phyloP scores from a whole-genome alignment of 2,329 filamentous ascomycete species.

The Calonectria multiphialidica region DNA sequence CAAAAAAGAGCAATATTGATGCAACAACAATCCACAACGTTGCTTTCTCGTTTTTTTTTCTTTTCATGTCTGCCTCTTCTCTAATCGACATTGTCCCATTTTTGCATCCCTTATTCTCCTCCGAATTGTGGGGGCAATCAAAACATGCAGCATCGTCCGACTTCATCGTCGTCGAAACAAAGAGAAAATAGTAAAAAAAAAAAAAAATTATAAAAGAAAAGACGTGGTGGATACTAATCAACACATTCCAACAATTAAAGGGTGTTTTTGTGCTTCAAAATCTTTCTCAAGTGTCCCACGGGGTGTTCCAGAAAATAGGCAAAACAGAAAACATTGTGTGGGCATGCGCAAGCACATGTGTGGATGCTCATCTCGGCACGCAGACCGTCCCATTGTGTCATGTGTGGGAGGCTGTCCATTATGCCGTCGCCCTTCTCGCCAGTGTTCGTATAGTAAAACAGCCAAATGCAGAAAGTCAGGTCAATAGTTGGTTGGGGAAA shows the following conservation, averaged over 20 bases:
- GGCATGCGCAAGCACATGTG: neutral
- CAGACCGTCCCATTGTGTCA: constrained; percentile 5
- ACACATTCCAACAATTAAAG: constrained; percentile 24
- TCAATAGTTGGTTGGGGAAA: constrained; percentile 30
- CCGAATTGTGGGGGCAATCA: neutral
- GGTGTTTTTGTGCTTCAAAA: constrained; percentile 8
- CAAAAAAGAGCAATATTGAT: neutral
- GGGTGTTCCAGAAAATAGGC: neutral
- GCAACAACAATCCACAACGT: constrained; percentile 10
- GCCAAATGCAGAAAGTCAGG: constrained; percentile 32
- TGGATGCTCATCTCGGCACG: constrained; percentile 11
- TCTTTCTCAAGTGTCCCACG: constrained; percentile 11
- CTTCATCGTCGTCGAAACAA: constrained; percentile 6
- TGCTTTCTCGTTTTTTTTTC: constrained; percentile 21
- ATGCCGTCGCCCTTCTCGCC: constrained; percentile 30
- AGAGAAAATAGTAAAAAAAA: neutral
- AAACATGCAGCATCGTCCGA: constrained; percentile 10
- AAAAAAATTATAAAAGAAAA: constrained; percentile 2
- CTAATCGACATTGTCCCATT: constrained; percentile 24
- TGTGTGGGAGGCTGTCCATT: constrained; percentile 10
- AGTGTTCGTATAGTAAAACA: constrained; percentile 38
- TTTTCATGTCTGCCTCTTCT: constrained; percentile 7
- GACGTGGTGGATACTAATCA: constrained; percentile 13
- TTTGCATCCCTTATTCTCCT: constrained; percentile 4
- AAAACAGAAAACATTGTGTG: neutral